A percentile compares a stretch with the other conserved stretches of the same genome.
These are phyloP conservation scores for Hypoxylon cercidicola DNA, from an alignment of 495 filamentous ascomycete species.

Conservation along the genomic window DNA sequence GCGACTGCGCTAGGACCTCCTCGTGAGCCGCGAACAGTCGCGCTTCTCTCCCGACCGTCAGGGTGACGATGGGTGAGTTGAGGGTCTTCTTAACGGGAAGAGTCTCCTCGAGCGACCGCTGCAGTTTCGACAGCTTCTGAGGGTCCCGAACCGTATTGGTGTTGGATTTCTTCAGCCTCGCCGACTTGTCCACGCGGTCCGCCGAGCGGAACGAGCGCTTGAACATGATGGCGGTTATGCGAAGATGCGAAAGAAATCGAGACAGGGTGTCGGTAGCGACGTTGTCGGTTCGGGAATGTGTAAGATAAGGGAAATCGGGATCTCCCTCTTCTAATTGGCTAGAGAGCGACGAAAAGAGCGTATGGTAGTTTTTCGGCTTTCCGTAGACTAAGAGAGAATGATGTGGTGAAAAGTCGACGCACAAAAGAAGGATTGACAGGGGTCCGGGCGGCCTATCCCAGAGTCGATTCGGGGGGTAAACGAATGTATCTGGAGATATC, in stretches of 20 bases:
- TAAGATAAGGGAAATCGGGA: slow-evolving; percentile 43
- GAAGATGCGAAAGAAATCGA: slow-evolving; percentile 44
- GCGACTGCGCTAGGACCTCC: slow-evolving; percentile 82
- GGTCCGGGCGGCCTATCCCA: slow-evolving; percentile 61
- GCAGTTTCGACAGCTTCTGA: slow-evolving; percentile 76
- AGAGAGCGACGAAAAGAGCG: slow-evolving; percentile 63
- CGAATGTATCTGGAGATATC: slow-evolving; percentile 55
- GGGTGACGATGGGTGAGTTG: slow-evolving; percentile 80
- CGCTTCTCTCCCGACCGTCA: slow-evolving; percentile 81
- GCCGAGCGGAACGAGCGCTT: slow-evolving; percentile 82
- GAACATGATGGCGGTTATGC: slow-evolving; percentile 70
- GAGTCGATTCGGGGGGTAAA: slow-evolving; percentile 46
- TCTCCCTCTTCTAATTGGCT: slow-evolving; percentile 38
- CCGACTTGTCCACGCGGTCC: slow-evolving; percentile 81
- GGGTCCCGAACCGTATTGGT: slow-evolving; percentile 69
- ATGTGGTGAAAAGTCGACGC: slow-evolving; percentile 52
- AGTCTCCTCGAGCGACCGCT: slow-evolving; percentile 61
- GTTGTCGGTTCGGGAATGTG: slow-evolving; percentile 36
- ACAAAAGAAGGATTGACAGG: slow-evolving; percentile 62
- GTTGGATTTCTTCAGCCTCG: slow-evolving; percentile 74
- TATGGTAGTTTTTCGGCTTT: slow-evolving; percentile 30
- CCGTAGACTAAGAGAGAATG: slow-evolving; percentile 41
- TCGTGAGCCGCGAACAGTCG: slow-evolving; percentile 93
- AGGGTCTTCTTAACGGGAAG: slow-evolving; percentile 56
- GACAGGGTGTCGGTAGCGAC: slow-evolving; percentile 46